These are phyloP conservation scores for Epichloe brachyelytri DNA, from an alignment of 2,329 filamentous ascomycete species.

Conservation along the genomic window DNA sequence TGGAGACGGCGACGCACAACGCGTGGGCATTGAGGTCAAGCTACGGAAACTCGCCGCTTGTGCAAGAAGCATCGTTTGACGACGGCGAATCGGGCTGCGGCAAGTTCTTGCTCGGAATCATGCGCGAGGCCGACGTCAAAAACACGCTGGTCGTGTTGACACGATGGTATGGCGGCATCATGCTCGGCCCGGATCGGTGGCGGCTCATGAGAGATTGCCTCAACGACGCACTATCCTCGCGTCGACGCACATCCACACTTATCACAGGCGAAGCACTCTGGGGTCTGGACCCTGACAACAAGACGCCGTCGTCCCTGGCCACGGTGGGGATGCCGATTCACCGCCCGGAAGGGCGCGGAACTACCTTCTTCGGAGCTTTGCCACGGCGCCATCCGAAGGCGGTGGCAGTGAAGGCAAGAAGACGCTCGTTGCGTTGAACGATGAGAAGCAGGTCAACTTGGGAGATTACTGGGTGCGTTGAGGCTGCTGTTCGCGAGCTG, in stretches of 20 bases:
- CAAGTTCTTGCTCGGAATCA: constrained; percentile 39
- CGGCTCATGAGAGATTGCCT: constrained; percentile 46
- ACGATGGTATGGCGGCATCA: constrained; percentile 48
- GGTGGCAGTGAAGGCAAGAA: constrained; percentile 28
- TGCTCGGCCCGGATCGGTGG: constrained; percentile 51
- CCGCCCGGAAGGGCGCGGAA: constrained; percentile 53
- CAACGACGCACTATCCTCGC: constrained; percentile 39
- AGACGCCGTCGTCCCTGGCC: constrained; percentile 25
- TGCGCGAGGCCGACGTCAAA: constrained; percentile 36
- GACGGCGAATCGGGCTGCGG: constrained; percentile 51
- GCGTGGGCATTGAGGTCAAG: constrained; percentile 34
- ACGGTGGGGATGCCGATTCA: constrained; percentile 55
- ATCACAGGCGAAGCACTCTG: constrained; percentile 41
- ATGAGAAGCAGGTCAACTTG: constrained; percentile 57
- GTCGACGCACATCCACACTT: constrained; percentile 23
- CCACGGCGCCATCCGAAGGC: constrained; percentile 23
- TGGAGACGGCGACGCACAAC: constrained; percentile 46
- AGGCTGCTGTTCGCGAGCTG: constrained; percentile 64
- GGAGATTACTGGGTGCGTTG: constrained; percentile 55
- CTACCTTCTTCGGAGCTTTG: constrained; percentile 49
- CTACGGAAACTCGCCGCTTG: constrained; percentile 24
- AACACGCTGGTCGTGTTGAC: constrained; percentile 46
- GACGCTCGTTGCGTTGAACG: constrained; percentile 35
- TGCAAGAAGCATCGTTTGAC: constrained; percentile 40
- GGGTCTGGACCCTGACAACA: constrained; percentile 44